phyloP scores from a whole-genome alignment of 2,329 filamentous ascomycete species.

The Claviceps capensis region DNA sequence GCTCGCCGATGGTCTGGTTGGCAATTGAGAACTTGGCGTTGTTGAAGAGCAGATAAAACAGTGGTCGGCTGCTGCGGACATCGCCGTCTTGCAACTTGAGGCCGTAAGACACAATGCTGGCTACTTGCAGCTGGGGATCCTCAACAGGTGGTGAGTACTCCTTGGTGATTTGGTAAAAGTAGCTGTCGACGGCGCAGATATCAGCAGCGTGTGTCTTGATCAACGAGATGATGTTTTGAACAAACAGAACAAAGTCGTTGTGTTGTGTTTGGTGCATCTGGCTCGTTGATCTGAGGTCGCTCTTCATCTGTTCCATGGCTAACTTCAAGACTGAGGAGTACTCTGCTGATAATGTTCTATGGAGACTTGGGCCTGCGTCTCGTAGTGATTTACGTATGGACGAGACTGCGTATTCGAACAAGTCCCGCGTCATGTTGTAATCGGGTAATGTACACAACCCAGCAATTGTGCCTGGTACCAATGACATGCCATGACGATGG shows the following conservation, averaged over 20 bases:
- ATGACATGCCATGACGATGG: constrained; percentile 25
- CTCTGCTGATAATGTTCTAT: constrained; percentile 24
- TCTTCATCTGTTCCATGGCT: constrained; percentile 41
- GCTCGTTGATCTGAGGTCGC: constrained; percentile 29
- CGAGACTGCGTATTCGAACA: constrained; percentile 35
- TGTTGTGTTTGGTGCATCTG: constrained; percentile 26
- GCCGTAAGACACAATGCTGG: constrained; percentile 41
- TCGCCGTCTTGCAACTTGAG: constrained; percentile 40
- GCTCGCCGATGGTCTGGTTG: constrained; percentile 32
- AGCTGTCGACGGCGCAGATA: constrained; percentile 39
- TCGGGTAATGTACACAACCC: constrained; percentile 25
- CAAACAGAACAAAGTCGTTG: constrained; percentile 33
- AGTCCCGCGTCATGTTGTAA: constrained; percentile 33
- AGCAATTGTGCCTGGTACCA: constrained; percentile 26
- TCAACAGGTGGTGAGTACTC: constrained; percentile 42
- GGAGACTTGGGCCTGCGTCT: constrained; percentile 20
- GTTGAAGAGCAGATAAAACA: constrained; percentile 44
- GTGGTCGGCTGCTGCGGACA: constrained; percentile 28
- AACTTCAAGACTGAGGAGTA: constrained; percentile 29
- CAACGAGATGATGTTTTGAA: constrained; percentile 36
- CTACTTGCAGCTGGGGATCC: constrained; percentile 43
- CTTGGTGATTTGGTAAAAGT: constrained; percentile 41
- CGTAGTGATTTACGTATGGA: constrained; percentile 37
- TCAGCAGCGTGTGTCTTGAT: constrained; percentile 41
- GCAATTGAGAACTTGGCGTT: constrained; percentile 42